These are phyloP conservation scores for Akanthomyces uredinophilus DNA, from an alignment of 2,329 filamentous ascomycete species.

Conservation along the genomic window DNA sequence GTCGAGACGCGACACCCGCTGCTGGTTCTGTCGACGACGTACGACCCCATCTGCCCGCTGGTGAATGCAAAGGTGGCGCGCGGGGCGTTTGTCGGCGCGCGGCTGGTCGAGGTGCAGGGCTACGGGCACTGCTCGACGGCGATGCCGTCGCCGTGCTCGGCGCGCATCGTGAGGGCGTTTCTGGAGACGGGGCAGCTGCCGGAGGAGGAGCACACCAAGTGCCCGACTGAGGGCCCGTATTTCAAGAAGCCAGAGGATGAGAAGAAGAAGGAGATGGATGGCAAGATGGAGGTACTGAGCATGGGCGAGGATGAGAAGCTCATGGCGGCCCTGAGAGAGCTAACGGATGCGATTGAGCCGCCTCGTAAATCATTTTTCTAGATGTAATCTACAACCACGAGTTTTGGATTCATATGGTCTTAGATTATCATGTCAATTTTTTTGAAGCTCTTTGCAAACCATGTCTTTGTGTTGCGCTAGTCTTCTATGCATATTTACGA, in stretches of 20 bases:
- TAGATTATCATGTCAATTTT: neutral
- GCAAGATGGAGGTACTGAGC: neutral
- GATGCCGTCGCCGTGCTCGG: conserved; percentile 32
- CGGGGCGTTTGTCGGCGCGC: conserved; percentile 31
- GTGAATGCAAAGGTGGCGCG: conserved; percentile 34
- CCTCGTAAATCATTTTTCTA: neutral
- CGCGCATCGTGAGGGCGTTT: conserved; percentile 31
- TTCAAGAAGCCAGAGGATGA: conserved; percentile 28
- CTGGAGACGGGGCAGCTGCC: conserved; percentile 35
- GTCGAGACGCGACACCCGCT: conserved; percentile 33
- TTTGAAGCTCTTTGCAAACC: too few species aligned
- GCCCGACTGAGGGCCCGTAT: conserved; percentile 35
- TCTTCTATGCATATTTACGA: neutral
- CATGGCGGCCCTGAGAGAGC: conserved; percentile 5
- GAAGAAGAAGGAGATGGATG: neutral
- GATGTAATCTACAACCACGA: neutral
- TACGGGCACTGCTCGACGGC: conserved; percentile 40
- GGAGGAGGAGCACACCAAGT: conserved; percentile 27
- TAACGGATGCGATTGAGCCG: conserved; percentile 7
- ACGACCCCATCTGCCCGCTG: conserved; percentile 48
- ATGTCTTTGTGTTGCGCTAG: too few species aligned
- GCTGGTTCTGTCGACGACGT: conserved; percentile 28
- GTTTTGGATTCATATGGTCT: neutral
- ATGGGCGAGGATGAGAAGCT: conserved; percentile 4
- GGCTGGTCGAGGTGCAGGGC: conserved; percentile 36